Evolutionary conservation across 164 flowering plant species (phyloP), one percentile per base, ranked within the genome.

Genomic region (Tinospora cordifolia): DNA sequence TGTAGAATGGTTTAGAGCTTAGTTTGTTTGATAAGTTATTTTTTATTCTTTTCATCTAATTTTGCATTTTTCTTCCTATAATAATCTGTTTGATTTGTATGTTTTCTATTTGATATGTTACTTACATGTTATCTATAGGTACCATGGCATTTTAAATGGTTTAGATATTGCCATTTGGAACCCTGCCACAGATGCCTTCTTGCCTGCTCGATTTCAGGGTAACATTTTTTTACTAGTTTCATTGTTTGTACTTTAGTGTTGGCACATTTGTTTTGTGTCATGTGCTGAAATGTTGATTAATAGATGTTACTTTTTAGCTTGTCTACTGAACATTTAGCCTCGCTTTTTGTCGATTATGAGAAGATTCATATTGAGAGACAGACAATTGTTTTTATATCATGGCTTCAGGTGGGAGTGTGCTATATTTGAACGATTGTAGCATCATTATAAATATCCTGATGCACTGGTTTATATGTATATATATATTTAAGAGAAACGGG

Each of bases 81-180:
- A 5, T 24, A 14, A 22, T 51, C 19, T 67, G 44, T 30, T 62
- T 17, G 21, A 8, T 25, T 63, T 74, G 13, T 3, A 17, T 39
- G 62, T 8, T 21, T 64, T 62, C 14, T 51, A 30, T 41, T 51
- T 51, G 59, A 17, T 51, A 51, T 19, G 14, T 3, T 17, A 7
- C 19, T 51, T 17, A 8, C 59, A 51, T 51, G 22, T 17, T 51
- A 22, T 63, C 15, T 70, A 3, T 63, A 87, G 89, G 85, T 87
- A 87, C 74, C 65, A 58, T 77, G 91, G 91, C 51, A 79, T 86
- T 76, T 60, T 87, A 62, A 87, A 87, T 75, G 91, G 91, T 70
- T 82, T 87, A 69, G 91, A 87, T 71, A 80, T 84, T 73, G 76
- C 54, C 36, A 72, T 86, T 64, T 87, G 91, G 91, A 82, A 86